These are phyloP conservation scores for Beauveria caledonica DNA, from an alignment of 2,329 filamentous ascomycete genomes.

Conservation along the genomic window DNA sequence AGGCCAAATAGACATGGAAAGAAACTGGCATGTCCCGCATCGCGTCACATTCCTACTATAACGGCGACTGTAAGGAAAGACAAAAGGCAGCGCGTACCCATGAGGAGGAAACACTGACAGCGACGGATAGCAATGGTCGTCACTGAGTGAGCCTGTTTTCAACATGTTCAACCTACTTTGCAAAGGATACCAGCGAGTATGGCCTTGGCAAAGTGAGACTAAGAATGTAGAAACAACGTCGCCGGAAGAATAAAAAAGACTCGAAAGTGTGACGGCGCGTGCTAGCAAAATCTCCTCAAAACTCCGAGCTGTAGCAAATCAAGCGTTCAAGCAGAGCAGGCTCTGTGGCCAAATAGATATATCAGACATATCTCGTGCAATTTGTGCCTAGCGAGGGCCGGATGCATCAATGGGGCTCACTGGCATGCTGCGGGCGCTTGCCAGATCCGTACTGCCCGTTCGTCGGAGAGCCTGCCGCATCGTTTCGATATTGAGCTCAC, in stretches of 20 bases:
- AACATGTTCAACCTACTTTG: not conserved
- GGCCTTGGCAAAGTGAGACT: not conserved
- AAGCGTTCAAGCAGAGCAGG: not conserved
- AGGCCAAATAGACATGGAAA: slow-evolving; percentile 3
- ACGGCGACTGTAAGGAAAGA: not conserved
- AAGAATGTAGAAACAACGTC: not conserved
- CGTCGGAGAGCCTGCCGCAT: slow-evolving; percentile 84
- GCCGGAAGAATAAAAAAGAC: not conserved
- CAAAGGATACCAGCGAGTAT: not conserved
- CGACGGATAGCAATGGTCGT: not conserved
- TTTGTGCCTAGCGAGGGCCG: slow-evolving; percentile 20
- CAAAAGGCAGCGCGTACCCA: not conserved
- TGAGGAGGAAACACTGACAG: not conserved
- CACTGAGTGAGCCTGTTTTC: not conserved
- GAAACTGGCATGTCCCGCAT: slow-evolving; percentile 5
- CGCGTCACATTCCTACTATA: not conserved
- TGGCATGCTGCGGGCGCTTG: slow-evolving; percentile 45
- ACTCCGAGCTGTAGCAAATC: slow-evolving; percentile 3
- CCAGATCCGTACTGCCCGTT: slow-evolving; percentile 76
- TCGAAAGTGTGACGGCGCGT: not conserved
- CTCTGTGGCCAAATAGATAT: not conserved
- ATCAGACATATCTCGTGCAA: not conserved
- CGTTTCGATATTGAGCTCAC: slow-evolving; percentile 81
- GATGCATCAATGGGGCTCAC: slow-evolving; percentile 46
- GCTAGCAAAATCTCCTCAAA: not conserved